Percentiles rank a stretch among this genome's conserved stretches.
Conservation (phyloP, 345 rosid genomes). For the Clarkia xantiana region DNA sequence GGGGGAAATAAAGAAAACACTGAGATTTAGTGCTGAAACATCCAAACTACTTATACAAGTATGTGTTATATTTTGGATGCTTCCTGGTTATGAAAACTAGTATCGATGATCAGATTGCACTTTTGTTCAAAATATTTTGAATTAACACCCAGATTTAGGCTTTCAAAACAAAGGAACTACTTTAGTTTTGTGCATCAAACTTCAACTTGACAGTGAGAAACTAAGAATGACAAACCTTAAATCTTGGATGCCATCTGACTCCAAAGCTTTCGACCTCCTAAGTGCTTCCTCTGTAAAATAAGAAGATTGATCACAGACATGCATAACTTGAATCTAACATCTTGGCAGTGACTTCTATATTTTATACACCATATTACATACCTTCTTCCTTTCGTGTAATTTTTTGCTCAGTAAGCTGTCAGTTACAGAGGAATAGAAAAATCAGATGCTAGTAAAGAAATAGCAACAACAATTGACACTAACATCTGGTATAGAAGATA, state of each 20-base stretch:
- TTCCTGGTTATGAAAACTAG: too few species aligned
- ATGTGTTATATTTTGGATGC: too few species aligned
- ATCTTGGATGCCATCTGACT: slow-evolving; percentile 39
- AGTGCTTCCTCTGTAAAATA: slow-evolving; percentile 51
- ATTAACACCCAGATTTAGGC: not conserved
- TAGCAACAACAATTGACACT: not conserved
- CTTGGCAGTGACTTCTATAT: not conserved
- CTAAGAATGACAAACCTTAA: slow-evolving; percentile 40
- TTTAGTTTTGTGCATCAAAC: too few species aligned
- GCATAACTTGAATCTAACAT: not conserved
- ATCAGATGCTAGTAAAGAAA: slow-evolving; percentile 13
- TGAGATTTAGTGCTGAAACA: not conserved
- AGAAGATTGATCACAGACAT: not conserved
- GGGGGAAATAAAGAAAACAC: not conserved
- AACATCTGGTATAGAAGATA: not conserved
- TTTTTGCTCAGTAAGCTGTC: slow-evolving; percentile 71
- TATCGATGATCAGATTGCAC: too few species aligned
- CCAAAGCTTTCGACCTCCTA: slow-evolving; percentile 57
- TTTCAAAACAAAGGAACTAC: slow-evolving; percentile 4
- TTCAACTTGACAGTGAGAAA: too few species aligned
- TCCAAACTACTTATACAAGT: too few species aligned
- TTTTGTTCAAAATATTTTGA: too few species aligned
- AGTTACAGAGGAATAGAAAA: slow-evolving; percentile 9
- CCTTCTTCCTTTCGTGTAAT: slow-evolving; percentile 75
- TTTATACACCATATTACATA: slow-evolving; percentile 17